These are phyloP conservation scores for Camelina hispida DNA, from an alignment of 345 rosid genomes.

Conservation along the genomic window DNA sequence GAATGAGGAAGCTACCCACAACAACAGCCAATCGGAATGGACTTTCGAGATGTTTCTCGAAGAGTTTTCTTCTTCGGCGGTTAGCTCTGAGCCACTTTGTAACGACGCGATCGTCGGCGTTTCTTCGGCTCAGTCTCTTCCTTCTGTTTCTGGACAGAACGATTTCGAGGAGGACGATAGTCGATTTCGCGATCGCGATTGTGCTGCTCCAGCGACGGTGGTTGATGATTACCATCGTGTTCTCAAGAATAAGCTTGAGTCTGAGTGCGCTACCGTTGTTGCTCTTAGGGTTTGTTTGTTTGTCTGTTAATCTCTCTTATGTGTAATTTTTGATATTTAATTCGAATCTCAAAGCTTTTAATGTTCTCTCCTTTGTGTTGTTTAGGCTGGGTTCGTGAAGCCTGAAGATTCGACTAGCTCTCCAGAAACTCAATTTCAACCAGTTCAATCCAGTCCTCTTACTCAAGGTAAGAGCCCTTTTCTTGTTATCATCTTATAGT, in stretches of 20 bases:
- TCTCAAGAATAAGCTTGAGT: constrained; percentile 73
- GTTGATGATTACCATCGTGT: constrained; percentile 55
- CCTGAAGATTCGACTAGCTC: constrained; percentile 57
- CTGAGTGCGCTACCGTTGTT: constrained; percentile 62
- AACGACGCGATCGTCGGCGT: constrained; percentile 45
- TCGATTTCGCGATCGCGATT: constrained; percentile 44
- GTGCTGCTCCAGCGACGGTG: constrained; percentile 37
- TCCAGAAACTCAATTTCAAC: constrained; percentile 48
- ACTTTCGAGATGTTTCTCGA: constrained; percentile 64
- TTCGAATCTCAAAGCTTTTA: constrained; percentile 29
- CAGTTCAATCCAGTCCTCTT: constrained; percentile 49
- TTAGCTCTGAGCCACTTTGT: constrained; percentile 45
- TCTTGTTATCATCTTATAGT: background rate
- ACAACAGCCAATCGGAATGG: constrained; percentile 76
- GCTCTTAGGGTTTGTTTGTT: constrained; percentile 49
- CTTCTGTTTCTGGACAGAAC: constrained; percentile 47
- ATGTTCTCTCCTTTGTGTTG: constrained; percentile 3
- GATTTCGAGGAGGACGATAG: constrained; percentile 57
- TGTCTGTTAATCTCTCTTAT: background rate
- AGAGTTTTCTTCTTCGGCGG: constrained; percentile 50
- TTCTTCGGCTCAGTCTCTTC: constrained; percentile 46
- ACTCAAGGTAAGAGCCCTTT: constrained; percentile 45
- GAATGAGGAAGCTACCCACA: too few relatives aligned
- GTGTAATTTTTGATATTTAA: constrained; percentile 2
- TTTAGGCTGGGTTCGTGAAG: constrained; percentile 55